These are phyloP conservation scores for Sporothrix sp. DNA, from an alignment of 2,329 filamentous ascomycete genomes.

Conservation along the genomic window DNA sequence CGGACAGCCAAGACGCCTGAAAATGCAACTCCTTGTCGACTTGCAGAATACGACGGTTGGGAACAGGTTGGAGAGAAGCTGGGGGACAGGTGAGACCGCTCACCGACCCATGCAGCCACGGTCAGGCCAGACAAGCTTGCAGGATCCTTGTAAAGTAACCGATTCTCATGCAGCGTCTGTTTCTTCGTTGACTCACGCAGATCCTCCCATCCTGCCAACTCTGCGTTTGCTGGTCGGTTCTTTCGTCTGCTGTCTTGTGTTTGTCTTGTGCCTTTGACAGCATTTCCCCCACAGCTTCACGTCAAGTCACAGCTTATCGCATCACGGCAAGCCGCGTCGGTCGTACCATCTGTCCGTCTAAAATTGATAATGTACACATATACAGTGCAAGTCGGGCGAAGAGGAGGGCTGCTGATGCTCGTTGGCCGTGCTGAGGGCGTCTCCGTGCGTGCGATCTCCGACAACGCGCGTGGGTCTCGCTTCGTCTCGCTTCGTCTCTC, in stretches of 20 bases:
- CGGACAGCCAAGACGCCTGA: background rate
- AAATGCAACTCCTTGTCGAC: background rate
- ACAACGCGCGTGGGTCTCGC: background rate
- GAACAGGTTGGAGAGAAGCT: background rate
- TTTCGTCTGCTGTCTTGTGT: background rate
- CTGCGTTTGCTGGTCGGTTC: too few relatives aligned
- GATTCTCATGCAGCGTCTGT: too few relatives aligned
- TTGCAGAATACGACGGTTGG: background rate
- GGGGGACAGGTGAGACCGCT: background rate
- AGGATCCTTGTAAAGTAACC: too few relatives aligned
- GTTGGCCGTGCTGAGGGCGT: background rate
- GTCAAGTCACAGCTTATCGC: background rate
- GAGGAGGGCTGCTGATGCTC: constrained; percentile 34
- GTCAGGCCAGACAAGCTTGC: too few relatives aligned
- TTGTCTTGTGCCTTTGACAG: background rate
- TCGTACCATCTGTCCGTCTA: constrained; percentile 31
- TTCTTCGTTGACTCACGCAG: too few relatives aligned
- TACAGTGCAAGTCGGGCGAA: constrained; percentile 34
- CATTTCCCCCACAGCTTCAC: background rate
- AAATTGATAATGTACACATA: constrained; percentile 44
- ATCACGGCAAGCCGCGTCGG: too few relatives aligned
- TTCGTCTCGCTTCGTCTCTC: background rate
- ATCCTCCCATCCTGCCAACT: too few relatives aligned
- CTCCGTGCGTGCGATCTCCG: too few relatives aligned
- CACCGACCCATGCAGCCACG: too few relatives aligned